Base-by-base conservation (phyloP, 768 basidiomycete genomes). In the Tulasnella sp. region DNA sequence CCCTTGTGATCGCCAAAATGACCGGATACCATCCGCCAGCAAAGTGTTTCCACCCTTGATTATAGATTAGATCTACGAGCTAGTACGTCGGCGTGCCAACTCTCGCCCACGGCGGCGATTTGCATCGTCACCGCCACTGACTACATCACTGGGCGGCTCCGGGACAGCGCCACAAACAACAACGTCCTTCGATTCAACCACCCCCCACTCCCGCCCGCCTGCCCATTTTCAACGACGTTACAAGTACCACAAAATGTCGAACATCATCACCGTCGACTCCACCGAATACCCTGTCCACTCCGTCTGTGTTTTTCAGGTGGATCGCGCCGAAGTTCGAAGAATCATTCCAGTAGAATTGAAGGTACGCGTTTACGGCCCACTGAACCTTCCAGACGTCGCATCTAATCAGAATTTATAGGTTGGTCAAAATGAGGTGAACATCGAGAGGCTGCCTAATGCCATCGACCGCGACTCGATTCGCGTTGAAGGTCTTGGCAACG, bases 401-500 rank as follows among this genome's bases (percentile, higher is more conserved):
- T 25, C 71, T 38, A 31, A 31, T 34, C 67, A n/a, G 14, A 36
- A 36, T 31, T 11, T 34, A 25, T 49, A 78, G 78, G 36, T 22
- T 39, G 78, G 78, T 29, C 78, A 78, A 45, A 76, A 76, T 36
- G 71, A 78, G 31, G 75, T 78, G 37, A 40, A 49, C 39, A 72
- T 78, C n/a, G 68, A 38, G 36, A 37, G 74, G 0, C 78, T 78
- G n/a, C 78, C 78, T 11, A 76, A 49, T 40, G 71, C 68, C 49
- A 67, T 78, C 17, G 75, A 78, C 64, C 36, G 71, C 38, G 75
- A 76, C 69, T 78, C 78, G n/a, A 71, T 78, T 38, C 78, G 75
- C 45, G 78, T 78, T 64, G 75, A 76, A 34, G 78, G 78, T 11
- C 69, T 78, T 31, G 78, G 78, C 22, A 76, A 76, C 42, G 78